Evolutionary conservation across 768 basidiomycete species (phyloP).

Genomic region (Rhizopogon salebrosus): DNA sequence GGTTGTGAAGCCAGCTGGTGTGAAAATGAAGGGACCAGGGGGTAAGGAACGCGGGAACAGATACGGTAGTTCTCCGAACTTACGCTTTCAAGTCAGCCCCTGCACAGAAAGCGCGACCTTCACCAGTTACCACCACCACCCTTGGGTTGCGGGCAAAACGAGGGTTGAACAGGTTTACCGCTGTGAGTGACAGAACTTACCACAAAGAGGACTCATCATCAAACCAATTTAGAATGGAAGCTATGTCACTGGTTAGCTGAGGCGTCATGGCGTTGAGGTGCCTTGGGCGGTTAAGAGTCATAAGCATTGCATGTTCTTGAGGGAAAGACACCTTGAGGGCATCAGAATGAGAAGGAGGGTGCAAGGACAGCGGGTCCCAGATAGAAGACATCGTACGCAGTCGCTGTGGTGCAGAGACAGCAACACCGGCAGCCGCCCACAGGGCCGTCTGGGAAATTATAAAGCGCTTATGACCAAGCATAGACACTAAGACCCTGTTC

Average conservation of each 20-base stretch:
- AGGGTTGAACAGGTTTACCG: neutral
- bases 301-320: constrained; percentile 43
- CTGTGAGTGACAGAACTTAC: constrained; percentile 33
- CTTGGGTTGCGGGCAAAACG: constrained; percentile 28
- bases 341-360: constrained; percentile 27
- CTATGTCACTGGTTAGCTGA: constrained; percentile 49
- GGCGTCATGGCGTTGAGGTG: constrained; percentile 72
- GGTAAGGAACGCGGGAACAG: neutral
- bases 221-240: constrained; percentile 61
- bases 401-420: too few relatives aligned
- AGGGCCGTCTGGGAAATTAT: neutral
- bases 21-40: neutral
- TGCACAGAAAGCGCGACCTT: constrained; percentile 70
- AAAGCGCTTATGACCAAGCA: too few relatives aligned
- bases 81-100: constrained; percentile 77
- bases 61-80: constrained; percentile 10
- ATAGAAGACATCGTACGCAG: neutral
- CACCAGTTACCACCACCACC: constrained; percentile 72
- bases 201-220: constrained; percentile 68
- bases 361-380: neutral
- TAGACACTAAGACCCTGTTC: too few relatives aligned
- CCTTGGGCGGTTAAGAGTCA: constrained; percentile 65
- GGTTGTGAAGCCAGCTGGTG: constrained; percentile 54
- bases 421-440: too few relatives aligned
- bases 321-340: constrained; percentile 39